Evolutionary conservation across 306 rosid genomes (phyloP).

Genomic region (Senna tora): DNA sequence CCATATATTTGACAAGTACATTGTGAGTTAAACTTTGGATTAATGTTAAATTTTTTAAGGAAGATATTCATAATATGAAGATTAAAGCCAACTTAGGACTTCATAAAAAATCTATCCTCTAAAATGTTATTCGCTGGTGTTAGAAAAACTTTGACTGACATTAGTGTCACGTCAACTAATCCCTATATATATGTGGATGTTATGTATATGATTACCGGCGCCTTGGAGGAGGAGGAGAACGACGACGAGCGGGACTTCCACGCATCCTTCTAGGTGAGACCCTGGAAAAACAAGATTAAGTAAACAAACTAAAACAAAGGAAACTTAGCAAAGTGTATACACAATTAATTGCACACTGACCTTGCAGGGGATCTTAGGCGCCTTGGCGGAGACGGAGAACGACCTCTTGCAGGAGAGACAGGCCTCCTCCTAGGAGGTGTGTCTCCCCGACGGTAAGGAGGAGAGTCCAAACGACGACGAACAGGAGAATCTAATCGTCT

Average conservation of each 20-base stretch:
- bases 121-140: no score
- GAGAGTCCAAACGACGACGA: conserved; percentile 79
- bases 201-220: conserved; percentile 69
- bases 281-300: conserved; percentile 42
- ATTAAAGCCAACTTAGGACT: no score
- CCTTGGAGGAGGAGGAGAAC: conserved; percentile 86
- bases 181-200: no score
- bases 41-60: no score
- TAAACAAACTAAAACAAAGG: neutral
- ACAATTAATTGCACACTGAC: conserved; percentile 45
- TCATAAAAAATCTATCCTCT: no score
- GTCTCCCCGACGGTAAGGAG: conserved; percentile 87
- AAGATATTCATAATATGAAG: no score
- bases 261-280: conserved; percentile 81
- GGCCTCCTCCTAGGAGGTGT: conserved; percentile 90
- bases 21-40: no score
- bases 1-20: no score
- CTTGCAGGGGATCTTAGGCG: conserved; percentile 84
- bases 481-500: conserved; percentile 78
- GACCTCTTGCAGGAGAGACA: conserved; percentile 80
- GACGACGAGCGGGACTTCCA: conserved; percentile 88
- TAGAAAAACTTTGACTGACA: neutral
- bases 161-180: no score
- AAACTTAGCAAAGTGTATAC: conserved; percentile 12
- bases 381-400: conserved; percentile 81